A percentile compares a stretch with the other conserved stretches of the same genome.
phyloP scores from a whole-genome alignment of 1,139 yeast genomes.

The Pichia sp. region DNA sequence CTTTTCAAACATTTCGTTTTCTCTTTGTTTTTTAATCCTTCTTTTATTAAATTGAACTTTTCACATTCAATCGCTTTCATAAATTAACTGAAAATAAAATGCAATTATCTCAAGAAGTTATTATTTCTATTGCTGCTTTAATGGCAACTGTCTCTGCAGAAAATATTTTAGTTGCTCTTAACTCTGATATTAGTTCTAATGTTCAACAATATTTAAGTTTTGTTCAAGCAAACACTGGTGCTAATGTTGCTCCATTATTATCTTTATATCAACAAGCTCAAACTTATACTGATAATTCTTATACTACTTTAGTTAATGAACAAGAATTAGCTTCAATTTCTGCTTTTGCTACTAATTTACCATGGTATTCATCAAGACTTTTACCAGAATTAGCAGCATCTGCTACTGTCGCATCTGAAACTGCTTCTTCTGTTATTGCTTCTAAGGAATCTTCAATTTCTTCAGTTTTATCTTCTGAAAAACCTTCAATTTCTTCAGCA shows the following conservation, averaged over 20 bases:
- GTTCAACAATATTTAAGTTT: slow-evolving; percentile 28
- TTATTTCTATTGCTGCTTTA: slow-evolving; percentile 20
- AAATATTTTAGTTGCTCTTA: slow-evolving; percentile 26
- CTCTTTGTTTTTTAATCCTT: neutral
- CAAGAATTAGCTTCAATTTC: slow-evolving; percentile 26
- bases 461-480: slow-evolving; percentile 2
- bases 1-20: no score
- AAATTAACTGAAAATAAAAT: slow-evolving; percentile 6
- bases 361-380: slow-evolving; percentile 40
- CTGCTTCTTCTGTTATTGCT: slow-evolving; percentile 20
- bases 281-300: slow-evolving; percentile 38
- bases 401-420: slow-evolving; percentile 19
- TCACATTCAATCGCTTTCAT: neutral
- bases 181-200: slow-evolving; percentile 29
- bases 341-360: slow-evolving; percentile 35
- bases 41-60: neutral
- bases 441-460: neutral
- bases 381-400: slow-evolving; percentile 24
- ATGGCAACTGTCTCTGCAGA: slow-evolving; percentile 21
- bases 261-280: slow-evolving; percentile 30
- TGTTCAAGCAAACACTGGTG: slow-evolving; percentile 21
- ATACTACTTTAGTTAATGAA: slow-evolving; percentile 32
- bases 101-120: slow-evolving; percentile 17
- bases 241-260: slow-evolving; percentile 30
- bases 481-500: slow-evolving; percentile 25